phyloP scores from a whole-genome alignment of 2,329 filamentous ascomycete species.

The Penicillium sp. region DNA sequence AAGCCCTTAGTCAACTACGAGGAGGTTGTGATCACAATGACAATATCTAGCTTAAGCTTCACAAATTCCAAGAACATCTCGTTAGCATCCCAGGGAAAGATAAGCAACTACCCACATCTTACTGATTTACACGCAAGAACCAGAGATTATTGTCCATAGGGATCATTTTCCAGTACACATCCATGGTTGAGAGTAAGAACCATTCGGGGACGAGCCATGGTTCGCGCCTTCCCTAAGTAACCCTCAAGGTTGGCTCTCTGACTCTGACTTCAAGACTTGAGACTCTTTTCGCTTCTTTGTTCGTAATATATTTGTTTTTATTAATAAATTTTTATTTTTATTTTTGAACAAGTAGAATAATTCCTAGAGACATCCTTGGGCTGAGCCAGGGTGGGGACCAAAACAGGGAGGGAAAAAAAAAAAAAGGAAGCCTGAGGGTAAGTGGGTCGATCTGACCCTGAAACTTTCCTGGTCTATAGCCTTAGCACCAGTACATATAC shows the following conservation, averaged over 20 bases:
- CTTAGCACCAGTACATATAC: neutral
- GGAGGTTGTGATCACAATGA: neutral
- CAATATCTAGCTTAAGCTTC: constrained; percentile 11
- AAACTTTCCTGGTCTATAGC: constrained; percentile 19
- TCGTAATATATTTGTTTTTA: neutral
- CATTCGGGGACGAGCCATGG: neutral
- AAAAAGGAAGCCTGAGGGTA: constrained; percentile 16
- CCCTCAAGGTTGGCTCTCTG: neutral
- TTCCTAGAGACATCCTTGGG: neutral
- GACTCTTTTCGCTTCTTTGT: neutral
- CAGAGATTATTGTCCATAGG: neutral
- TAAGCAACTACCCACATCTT: neutral
- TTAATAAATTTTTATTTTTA: constrained; percentile 8
- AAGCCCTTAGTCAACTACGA: neutral
- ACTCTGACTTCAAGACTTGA: neutral
- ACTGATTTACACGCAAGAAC: neutral
- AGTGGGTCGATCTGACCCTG: constrained; percentile 34
- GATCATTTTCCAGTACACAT: neutral
- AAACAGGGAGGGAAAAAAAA: constrained; percentile 11
- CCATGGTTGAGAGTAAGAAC: neutral
- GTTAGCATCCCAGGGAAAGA: constrained; percentile 5
- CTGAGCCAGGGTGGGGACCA: constrained; percentile 6
- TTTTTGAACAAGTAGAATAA: constrained; percentile 1
- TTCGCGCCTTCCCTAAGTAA: neutral
- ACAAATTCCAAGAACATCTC: neutral